These are phyloP conservation scores for Gossypioides kirkii DNA, from an alignment of 345 rosid genomes.

Conservation along the genomic window DNA sequence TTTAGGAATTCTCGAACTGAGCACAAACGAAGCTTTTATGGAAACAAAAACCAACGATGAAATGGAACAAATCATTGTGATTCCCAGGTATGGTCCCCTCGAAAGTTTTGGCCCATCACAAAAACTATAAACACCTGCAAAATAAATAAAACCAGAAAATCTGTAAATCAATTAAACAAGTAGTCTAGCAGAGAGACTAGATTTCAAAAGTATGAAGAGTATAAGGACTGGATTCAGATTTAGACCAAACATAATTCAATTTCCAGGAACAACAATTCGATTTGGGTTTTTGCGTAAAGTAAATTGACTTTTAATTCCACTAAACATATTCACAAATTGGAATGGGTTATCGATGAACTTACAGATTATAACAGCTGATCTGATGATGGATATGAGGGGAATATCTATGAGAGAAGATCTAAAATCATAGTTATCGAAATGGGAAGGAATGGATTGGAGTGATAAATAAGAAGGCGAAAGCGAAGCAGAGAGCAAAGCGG, in stretches of 20 bases:
- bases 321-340: background rate
- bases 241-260: too few species aligned
- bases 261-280: background rate
- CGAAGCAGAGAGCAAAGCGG: conserved; percentile 68
- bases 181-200: too few species aligned
- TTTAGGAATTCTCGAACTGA: conserved; percentile 37
- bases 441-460: conserved; percentile 20
- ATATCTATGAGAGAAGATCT: conserved; percentile 80
- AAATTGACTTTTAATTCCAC: background rate
- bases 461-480: conserved; percentile 34
- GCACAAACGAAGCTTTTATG: conserved; percentile 67
- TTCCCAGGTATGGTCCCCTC: conserved; percentile 70
- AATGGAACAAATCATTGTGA: conserved; percentile 64
- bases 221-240: too few species aligned
- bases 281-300: background rate
- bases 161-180: too few species aligned
- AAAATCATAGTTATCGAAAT: conserved; percentile 34
- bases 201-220: too few species aligned
- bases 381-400: conserved; percentile 64
- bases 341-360: conserved; percentile 21
- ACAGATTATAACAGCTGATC: conserved; percentile 89
- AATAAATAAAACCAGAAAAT: background rate
- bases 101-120: conserved; percentile 85
- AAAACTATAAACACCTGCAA: conserved; percentile 69
- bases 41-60: conserved; percentile 65